phyloP scores from a whole-genome alignment of 2,329 filamentous ascomycete species.

The Pyrenophora tritici-repentis region DNA sequence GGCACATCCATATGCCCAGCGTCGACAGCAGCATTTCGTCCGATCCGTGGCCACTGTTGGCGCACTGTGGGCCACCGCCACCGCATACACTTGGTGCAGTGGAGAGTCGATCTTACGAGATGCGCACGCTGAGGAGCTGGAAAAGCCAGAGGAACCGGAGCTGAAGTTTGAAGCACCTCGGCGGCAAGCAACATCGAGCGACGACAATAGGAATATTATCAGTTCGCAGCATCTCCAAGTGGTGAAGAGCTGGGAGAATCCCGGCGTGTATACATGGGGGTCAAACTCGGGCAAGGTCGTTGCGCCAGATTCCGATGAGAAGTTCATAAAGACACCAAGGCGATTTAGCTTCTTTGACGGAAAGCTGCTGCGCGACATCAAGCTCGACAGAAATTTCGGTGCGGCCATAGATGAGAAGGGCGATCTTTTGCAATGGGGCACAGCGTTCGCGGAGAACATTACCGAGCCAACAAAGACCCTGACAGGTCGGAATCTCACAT shows the following conservation, averaged over 20 bases:
- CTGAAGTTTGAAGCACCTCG: slow-evolving; percentile 71
- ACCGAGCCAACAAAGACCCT: slow-evolving; percentile 72
- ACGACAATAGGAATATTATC: slow-evolving; percentile 75
- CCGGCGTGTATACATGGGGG: slow-evolving; percentile 93
- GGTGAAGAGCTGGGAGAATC: slow-evolving; percentile 77
- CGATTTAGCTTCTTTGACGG: slow-evolving; percentile 83
- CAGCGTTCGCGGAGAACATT: slow-evolving; percentile 69
- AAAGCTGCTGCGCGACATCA: slow-evolving; percentile 82
- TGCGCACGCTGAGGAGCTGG: slow-evolving; percentile 57
- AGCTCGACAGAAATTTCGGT: slow-evolving; percentile 80
- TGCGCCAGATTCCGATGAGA: slow-evolving; percentile 79
- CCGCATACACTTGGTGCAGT: slow-evolving; percentile 52
- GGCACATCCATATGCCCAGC: slow-evolving; percentile 48
- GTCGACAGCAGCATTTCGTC: slow-evolving; percentile 53
- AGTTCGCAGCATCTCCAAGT: slow-evolving; percentile 89
- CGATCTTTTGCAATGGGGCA: slow-evolving; percentile 90
- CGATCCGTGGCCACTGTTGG: slow-evolving; percentile 52
- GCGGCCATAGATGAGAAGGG: slow-evolving; percentile 87
- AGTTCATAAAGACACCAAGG: slow-evolving; percentile 76
- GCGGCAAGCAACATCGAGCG: slow-evolving; percentile 61
- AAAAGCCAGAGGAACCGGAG: slow-evolving; percentile 56
- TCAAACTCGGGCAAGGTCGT: slow-evolving; percentile 85
- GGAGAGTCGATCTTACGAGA: slow-evolving; percentile 47
- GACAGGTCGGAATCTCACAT: slow-evolving; percentile 77
- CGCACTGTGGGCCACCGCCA: slow-evolving; percentile 51